These are phyloP conservation scores for Anisodus tanguticus DNA, from an alignment of 257 asterid species.

Conservation along the genomic window DNA sequence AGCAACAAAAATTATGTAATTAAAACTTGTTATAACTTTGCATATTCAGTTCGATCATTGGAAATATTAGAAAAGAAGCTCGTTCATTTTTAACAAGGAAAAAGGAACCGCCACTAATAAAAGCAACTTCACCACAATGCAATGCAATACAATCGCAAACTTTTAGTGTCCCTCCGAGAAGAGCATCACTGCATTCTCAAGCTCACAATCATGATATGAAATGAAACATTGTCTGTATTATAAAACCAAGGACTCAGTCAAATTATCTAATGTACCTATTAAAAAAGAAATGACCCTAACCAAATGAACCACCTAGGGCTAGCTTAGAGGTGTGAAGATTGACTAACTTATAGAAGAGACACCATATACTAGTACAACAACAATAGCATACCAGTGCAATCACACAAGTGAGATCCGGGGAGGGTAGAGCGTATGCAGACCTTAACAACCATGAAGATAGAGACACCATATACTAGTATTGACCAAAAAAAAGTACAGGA, in stretches of 20 bases:
- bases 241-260: not conserved
- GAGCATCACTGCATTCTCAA: conserved; percentile 7
- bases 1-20: not conserved
- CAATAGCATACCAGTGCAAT: too few species aligned
- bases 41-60: not conserved
- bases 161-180: not conserved
- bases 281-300: not conserved
- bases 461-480: not conserved
- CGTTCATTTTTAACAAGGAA: conserved; percentile 5
- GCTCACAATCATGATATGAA: not conserved
- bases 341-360: not conserved
- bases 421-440: too few species aligned
- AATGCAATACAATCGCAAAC: not conserved
- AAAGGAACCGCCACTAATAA: not conserved
- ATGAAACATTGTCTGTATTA: not conserved
- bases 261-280: not conserved
- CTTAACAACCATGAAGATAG: too few species aligned
- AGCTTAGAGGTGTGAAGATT: conserved; percentile 12
- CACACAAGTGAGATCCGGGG: too few species aligned
- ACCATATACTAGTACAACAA: not conserved
- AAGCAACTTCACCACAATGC: conserved; percentile 1
- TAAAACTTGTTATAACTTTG: not conserved
- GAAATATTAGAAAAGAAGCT: not conserved
- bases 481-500: not conserved
- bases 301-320: conserved; percentile 20